These are phyloP conservation scores for Atkinsonella hypoxylon DNA, from an alignment of 2,329 filamentous ascomycete genomes.

Conservation along the genomic window DNA sequence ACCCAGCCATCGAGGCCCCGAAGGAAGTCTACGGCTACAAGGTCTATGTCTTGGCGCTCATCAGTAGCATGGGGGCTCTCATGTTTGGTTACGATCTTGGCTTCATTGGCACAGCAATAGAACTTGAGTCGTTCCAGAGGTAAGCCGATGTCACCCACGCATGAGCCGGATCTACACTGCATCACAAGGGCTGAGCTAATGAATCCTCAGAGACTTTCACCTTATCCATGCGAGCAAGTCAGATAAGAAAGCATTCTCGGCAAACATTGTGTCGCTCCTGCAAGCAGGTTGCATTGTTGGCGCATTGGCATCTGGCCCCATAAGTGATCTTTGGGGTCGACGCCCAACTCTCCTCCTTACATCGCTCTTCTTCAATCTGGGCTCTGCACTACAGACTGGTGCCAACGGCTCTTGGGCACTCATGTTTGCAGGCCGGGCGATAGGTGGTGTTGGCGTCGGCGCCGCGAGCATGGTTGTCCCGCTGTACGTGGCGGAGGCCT, in stretches of 20 bases:
- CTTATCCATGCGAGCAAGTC: not conserved
- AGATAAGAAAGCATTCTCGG: not conserved
- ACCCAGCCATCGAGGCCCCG: too few species aligned
- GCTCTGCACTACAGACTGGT: not conserved
- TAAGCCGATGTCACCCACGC: not conserved
- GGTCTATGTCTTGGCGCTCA: not conserved
- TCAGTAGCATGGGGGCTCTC: not conserved
- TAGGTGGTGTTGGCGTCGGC: not conserved
- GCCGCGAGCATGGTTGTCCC: not conserved
- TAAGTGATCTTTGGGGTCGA: not conserved
- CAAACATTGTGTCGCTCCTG: not conserved
- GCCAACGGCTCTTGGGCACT: not conserved
- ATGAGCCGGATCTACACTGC: not conserved
- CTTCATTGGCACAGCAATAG: not conserved
- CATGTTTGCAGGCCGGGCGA: not conserved
- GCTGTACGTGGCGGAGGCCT: conserved; percentile 24
- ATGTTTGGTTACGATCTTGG: not conserved
- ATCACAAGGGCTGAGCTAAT: not conserved
- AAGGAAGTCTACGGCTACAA: not conserved
- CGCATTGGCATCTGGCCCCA: not conserved
- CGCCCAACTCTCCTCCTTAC: not conserved
- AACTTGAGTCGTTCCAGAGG: not conserved
- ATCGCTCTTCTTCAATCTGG: not conserved
- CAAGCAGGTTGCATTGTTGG: not conserved
- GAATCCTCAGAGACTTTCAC: not conserved